Percentiles rank a stretch among this genome's conserved stretches.
phyloP scores from a whole-genome alignment of 176 grass and related monocot genomes.

The Lolium perenne region DNA sequence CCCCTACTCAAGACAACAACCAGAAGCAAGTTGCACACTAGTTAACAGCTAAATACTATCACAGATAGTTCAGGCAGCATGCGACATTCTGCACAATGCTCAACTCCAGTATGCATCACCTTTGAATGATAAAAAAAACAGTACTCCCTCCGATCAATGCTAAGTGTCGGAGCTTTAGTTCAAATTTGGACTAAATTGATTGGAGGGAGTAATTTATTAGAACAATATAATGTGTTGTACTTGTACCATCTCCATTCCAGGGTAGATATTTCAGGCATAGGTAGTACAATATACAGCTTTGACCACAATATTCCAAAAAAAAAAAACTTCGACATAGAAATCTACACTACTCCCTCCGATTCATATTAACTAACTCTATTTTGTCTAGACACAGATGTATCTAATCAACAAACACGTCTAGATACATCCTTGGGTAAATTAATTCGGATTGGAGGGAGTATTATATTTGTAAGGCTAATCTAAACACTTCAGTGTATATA shows the following conservation, averaged over 20 bases:
- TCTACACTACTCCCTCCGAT: not conserved
- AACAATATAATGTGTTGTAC: not conserved
- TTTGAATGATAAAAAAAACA: not conserved
- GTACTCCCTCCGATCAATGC: too few relatives aligned
- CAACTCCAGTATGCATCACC: slow-evolving; percentile 3
- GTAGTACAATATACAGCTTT: slow-evolving; percentile 20
- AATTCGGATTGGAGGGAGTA: not conserved
- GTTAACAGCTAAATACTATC: slow-evolving; percentile 14
- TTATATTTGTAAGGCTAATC: not conserved
- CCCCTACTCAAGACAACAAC: not conserved
- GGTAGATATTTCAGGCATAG: slow-evolving; percentile 15
- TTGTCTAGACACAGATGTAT: too few relatives aligned
- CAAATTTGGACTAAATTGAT: too few relatives aligned
- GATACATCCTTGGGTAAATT: too few relatives aligned
- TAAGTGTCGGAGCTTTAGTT: too few relatives aligned
- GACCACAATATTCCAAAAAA: not conserved
- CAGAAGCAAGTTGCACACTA: slow-evolving; percentile 28
- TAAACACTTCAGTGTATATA: not conserved
- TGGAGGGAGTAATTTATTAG: too few relatives aligned
- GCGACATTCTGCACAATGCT: slow-evolving; percentile 10
- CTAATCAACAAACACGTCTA: too few relatives aligned
- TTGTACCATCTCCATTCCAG: not conserved
- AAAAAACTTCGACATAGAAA: slow-evolving; percentile 16
- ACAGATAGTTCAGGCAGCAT: slow-evolving; percentile 21
- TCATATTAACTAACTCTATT: too few relatives aligned